Evolutionary conservation across 176 grass and related monocot species (phyloP).

Genomic region (Pharus latifolius): DNA sequence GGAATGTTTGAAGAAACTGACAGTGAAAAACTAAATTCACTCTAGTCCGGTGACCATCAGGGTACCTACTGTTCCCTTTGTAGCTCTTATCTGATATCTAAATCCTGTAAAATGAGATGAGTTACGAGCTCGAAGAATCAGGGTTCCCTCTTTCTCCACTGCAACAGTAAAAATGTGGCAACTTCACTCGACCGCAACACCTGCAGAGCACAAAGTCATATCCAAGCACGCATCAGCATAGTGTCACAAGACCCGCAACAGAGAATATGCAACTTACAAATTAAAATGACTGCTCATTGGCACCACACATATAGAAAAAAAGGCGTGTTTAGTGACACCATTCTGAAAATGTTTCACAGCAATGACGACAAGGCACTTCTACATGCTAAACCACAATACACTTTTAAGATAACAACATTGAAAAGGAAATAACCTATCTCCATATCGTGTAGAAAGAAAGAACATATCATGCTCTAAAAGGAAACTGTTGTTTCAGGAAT

Average conservation of each 20-base stretch:
- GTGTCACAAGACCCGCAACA: too few relatives aligned
- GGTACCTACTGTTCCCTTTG: neutral
- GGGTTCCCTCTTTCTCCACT: slow-evolving; percentile 61
- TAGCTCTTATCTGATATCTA: too few relatives aligned
- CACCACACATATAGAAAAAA: neutral
- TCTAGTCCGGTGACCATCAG: neutral
- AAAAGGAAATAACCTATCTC: neutral
- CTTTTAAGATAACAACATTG: neutral
- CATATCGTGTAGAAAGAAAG: neutral
- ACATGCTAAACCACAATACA: neutral
- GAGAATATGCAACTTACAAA: neutral
- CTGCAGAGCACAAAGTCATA: slow-evolving; percentile 23
- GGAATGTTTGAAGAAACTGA: neutral
- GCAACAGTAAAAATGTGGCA: slow-evolving; percentile 92
- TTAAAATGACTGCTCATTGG: neutral
- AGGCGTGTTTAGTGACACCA: neutral
- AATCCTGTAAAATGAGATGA: neutral
- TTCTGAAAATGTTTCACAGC: neutral
- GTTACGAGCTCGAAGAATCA: slow-evolving; percentile 14
- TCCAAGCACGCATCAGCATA: neutral
- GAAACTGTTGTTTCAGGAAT: too few relatives aligned
- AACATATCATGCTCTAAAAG: neutral
- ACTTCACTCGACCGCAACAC: slow-evolving; percentile 79
- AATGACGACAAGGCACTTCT: neutral
- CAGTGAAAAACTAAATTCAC: neutral